Conservation (phyloP, 371 early-diverging fungal genomes). For the Saksenaea vasiformis region DNA sequence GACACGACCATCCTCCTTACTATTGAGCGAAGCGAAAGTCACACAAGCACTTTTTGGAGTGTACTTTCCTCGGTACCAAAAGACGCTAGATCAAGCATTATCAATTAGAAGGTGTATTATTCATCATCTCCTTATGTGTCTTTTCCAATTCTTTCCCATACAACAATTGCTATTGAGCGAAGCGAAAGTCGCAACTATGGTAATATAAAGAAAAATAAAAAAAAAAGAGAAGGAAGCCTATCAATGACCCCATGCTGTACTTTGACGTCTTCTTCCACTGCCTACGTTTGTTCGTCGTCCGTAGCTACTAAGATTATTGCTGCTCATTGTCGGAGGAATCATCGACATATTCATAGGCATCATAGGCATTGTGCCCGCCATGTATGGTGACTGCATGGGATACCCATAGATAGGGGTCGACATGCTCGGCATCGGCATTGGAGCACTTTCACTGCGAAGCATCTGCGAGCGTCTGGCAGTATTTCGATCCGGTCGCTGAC, state of each 20-base stretch:
- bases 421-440: background rate
- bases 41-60: too few relatives aligned
- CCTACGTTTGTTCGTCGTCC: background rate
- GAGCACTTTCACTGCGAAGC: background rate
- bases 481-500: constrained; percentile 5
- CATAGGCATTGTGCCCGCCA: background rate
- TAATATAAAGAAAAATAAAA: background rate
- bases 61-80: too few relatives aligned
- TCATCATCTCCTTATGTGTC: too few relatives aligned
- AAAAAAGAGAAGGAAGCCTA: background rate
- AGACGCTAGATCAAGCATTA: too few relatives aligned
- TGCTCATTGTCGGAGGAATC: background rate
- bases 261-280: background rate
- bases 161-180: too few relatives aligned
- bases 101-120: too few relatives aligned
- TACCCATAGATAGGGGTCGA: background rate
- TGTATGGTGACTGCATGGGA: constrained; percentile 4
- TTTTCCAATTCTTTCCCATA: too few relatives aligned
- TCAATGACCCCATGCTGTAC: background rate
- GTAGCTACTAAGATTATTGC: background rate
- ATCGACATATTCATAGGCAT: constrained; percentile 3
- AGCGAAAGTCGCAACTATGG: too few relatives aligned
- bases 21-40: too few relatives aligned
- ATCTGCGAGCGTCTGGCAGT: constrained; percentile 9
- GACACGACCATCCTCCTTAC: too few relatives aligned